Evolutionary conservation across 2,329 filamentous ascomycete species (phyloP).

Genomic region (Byssoonygena ceratinophila): DNA sequence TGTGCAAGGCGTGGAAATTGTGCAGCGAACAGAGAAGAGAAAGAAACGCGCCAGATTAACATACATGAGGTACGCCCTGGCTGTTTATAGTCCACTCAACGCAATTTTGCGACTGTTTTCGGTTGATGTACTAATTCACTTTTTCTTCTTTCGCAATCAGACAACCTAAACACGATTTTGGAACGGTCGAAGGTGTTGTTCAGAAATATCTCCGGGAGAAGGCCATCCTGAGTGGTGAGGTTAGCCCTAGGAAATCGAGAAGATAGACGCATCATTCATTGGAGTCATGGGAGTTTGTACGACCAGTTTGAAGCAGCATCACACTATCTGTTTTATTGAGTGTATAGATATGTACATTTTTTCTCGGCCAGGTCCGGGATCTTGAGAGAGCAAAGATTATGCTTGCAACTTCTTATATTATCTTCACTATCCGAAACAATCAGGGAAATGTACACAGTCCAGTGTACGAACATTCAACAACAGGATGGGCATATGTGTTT

Average conservation of each 20-base stretch:
- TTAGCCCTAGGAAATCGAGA: background rate
- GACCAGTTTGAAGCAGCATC: background rate
- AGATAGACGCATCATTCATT: background rate
- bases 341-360: background rate
- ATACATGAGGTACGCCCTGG: conserved; percentile 59
- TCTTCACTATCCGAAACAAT: background rate
- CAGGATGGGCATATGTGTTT: background rate
- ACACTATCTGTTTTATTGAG: background rate
- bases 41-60: conserved; percentile 78
- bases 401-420: background rate
- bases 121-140: background rate
- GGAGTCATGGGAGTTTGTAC: background rate
- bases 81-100: background rate
- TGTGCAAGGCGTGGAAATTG: conserved; percentile 82
- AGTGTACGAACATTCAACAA: background rate
- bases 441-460: background rate
- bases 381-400: background rate
- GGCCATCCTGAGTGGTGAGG: conserved; percentile 12
- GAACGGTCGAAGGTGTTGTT: conserved; percentile 72
- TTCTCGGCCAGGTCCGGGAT: background rate
- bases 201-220: conserved; percentile 51
- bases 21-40: conserved; percentile 74
- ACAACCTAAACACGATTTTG: conserved; percentile 75
- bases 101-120: background rate
- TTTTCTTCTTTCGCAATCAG: conserved; percentile 22